phyloP scores from a whole-genome alignment of 2,329 filamentous ascomycete genomes.

The Trichoderma aggressivum region DNA sequence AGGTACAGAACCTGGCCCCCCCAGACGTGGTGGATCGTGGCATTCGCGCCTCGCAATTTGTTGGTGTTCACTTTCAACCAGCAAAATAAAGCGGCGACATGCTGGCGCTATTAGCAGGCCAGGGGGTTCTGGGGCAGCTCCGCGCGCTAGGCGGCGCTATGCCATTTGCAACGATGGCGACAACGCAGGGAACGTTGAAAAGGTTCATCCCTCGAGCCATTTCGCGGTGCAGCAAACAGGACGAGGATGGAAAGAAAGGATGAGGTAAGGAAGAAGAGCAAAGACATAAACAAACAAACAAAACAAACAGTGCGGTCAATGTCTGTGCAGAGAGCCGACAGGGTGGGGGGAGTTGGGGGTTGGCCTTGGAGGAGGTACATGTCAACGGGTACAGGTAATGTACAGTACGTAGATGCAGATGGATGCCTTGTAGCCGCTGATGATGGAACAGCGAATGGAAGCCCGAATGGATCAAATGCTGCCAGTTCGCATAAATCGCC shows the following conservation, averaged over 20 bases:
- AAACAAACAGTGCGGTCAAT: neutral
- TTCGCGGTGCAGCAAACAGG: neutral
- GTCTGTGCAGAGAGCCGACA: neutral
- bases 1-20: neutral
- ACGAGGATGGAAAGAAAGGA: neutral
- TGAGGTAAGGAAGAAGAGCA: neutral
- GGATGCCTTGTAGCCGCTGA: neutral
- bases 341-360: neutral
- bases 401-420: neutral
- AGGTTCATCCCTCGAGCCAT: neutral
- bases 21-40: conserved; percentile 16
- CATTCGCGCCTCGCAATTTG: conserved; percentile 19
- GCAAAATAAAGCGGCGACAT: neutral
- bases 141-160: conserved; percentile 17
- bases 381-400: too few species aligned
- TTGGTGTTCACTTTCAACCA: conserved; percentile 1
- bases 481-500: neutral
- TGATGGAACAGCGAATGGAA: neutral
- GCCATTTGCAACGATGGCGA: conserved; percentile 10
- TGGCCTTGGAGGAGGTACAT: neutral
- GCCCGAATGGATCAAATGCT: neutral
- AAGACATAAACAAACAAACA: neutral
- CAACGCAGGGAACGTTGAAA: conserved; percentile 3
- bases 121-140: neutral
- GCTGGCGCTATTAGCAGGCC: conserved; percentile 16